Evolutionary conservation across 2,329 filamentous ascomycete genomes (phyloP).

Genomic region (Trichoderma hamatum): DNA sequence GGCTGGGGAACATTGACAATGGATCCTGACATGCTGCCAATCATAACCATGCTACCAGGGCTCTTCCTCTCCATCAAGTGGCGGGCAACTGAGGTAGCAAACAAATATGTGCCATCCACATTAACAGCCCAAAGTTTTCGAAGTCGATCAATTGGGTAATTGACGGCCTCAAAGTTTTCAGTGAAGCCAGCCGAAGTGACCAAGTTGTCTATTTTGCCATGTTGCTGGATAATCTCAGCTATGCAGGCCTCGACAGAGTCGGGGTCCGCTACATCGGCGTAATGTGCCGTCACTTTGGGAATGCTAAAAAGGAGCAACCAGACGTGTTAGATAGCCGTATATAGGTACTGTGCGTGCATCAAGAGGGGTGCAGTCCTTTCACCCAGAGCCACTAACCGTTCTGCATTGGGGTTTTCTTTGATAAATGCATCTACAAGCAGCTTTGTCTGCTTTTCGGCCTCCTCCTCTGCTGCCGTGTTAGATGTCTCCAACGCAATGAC

Average conservation of each 20-base stretch:
- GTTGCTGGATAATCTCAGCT: slow-evolving; percentile 57
- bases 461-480: slow-evolving; percentile 64
- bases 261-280: slow-evolving; percentile 81
- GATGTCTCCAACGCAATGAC: not conserved
- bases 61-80: slow-evolving; percentile 83
- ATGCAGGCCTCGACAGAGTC: slow-evolving; percentile 77
- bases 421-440: slow-evolving; percentile 75
- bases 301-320: slow-evolving; percentile 48
- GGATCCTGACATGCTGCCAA: slow-evolving; percentile 90
- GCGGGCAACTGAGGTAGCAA: slow-evolving; percentile 80
- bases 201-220: slow-evolving; percentile 85
- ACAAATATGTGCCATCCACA: slow-evolving; percentile 88
- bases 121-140: slow-evolving; percentile 95
- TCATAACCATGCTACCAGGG: slow-evolving; percentile 86
- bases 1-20: slow-evolving; percentile 97
- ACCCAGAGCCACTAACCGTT: slow-evolving; percentile 53
- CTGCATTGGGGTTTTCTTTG: slow-evolving; percentile 75
- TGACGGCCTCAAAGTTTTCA: slow-evolving; percentile 90
- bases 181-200: slow-evolving; percentile 97
- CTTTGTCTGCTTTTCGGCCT: slow-evolving; percentile 76
- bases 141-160: slow-evolving; percentile 88
- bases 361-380: not conserved
- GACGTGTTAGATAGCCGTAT: not conserved
- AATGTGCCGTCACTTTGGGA: slow-evolving; percentile 87
- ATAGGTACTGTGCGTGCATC: not conserved